A percentile compares a stretch with the other conserved stretches of the same genome.
These are phyloP conservation scores for Fusarium tupiense DNA, from an alignment of 2,329 filamentous ascomycete species.

Conservation along the genomic window DNA sequence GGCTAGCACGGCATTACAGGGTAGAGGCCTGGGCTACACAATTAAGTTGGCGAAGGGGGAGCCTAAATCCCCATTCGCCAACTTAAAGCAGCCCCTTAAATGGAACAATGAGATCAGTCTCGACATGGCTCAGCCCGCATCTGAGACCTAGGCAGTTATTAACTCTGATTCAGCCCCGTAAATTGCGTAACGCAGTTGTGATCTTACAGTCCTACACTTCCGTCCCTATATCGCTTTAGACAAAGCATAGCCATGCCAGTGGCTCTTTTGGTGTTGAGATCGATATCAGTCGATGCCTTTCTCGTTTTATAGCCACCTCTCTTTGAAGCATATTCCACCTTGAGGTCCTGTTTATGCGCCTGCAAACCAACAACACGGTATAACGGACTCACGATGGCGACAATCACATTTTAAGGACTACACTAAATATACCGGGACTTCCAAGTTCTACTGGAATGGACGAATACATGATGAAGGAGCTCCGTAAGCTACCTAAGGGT, in stretches of 20 bases:
- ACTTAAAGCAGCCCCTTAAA: not conserved
- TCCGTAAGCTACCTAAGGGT: not conserved
- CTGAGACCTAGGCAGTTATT: not conserved
- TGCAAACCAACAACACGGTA: not conserved
- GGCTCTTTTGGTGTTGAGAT: not conserved
- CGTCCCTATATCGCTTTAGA: not conserved
- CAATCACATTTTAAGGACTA: not conserved
- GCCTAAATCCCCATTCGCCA: too few species aligned
- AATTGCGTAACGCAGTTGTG: not conserved
- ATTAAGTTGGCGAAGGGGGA: not conserved
- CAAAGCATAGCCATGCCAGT: not conserved
- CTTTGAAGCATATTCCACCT: not conserved
- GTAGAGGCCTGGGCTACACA: not conserved
- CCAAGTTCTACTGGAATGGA: too few species aligned
- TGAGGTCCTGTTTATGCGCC: not conserved
- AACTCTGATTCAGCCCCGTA: not conserved
- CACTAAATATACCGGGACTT: not conserved
- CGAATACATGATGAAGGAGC: not conserved
- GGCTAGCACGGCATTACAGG: conserved; percentile 4
- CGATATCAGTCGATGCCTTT: not conserved
- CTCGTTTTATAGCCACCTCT: not conserved
- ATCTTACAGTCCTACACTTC: not conserved
- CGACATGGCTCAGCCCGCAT: not conserved
- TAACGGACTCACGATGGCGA: not conserved
- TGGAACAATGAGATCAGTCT: not conserved